Base-by-base conservation (phyloP, 2,329 filamentous ascomycete species). In the Beauveria bassiana region DNA sequence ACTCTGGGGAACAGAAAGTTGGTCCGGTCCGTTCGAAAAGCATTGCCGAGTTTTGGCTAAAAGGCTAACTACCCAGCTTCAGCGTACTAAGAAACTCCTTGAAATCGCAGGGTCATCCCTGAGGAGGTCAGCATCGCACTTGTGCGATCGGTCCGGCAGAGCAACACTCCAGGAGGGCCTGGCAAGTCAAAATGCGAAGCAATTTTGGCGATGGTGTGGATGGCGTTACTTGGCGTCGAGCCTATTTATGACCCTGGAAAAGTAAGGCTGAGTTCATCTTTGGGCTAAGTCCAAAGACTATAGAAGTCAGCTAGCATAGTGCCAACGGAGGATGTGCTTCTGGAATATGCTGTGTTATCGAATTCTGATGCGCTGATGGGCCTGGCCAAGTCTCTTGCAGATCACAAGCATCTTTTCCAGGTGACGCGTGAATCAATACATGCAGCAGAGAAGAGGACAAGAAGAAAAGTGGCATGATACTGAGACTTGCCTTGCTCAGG, bases 1-100 rank as follows among this genome's bases (percentile, higher is more conserved):
- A 88, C 88, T 3, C 81, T 96, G 12, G 92, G 92, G 64, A 95
- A 95, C 67, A 95, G 93, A 81, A 95, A 95, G 76, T 90, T 96
- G 70, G 87, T 89, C 47, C 85, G 88, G 68, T 89, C 87, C 73
- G 90, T 96, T 65, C 92, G 92, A 78, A 93, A 91, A 76, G 90
- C 88, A 3, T 77, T 96, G 52, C 90, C 91, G 14, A 80, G 77
- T 38, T 10, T 10, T 38, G 34, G 34, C 34, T 16, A 3, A 6
- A 14, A 55, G 59, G 20, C 4, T 83, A 95, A 66, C 89, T 96
- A 65, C 89, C 90, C 72, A 75, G 79, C 46, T 96, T 90, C 72
- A 91, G 49, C 75, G 62, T 51, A 40, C 26, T 10, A 53, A 53
- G 20, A 3, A 38, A 16, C 12, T 45, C 6, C 40, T 53, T 31